Conservation (phyloP, 208 protist species). For the Tritrichomonas foetus region DNA sequence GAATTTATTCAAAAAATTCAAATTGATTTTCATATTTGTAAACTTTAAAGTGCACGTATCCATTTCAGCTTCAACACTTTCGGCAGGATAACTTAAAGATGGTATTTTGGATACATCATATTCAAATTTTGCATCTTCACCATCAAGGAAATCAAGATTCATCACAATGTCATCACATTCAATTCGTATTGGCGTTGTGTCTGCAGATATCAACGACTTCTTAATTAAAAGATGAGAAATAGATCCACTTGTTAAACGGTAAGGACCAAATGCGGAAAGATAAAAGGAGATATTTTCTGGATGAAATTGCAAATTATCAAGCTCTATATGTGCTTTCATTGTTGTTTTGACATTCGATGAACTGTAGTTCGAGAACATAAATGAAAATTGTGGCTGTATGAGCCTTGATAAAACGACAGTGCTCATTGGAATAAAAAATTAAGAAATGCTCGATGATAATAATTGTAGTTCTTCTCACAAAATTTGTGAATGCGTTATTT, state of each 20-base stretch:
- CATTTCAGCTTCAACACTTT: background rate
- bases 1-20: background rate
- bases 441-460: too few relatives aligned
- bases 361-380: background rate
- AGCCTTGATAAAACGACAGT: background rate
- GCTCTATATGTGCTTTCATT: background rate
- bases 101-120: background rate
- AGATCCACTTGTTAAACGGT: background rate
- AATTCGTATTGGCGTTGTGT: background rate
- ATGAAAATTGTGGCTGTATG: background rate
- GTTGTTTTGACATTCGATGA: background rate
- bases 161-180: background rate
- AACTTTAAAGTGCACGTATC: background rate
- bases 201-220: background rate
- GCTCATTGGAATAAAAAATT: too few relatives aligned
- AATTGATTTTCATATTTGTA: background rate
- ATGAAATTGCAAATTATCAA: background rate
- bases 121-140: background rate
- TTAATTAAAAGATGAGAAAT: background rate
- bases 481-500: too few relatives aligned
- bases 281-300: background rate
- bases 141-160: background rate
- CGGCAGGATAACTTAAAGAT: background rate
- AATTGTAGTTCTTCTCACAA: too few relatives aligned
- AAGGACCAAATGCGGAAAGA: background rate